These are phyloP conservation scores for Pulveroboletus sp. DNA, from an alignment of 768 basidiomycete species.

Conservation along the genomic window DNA sequence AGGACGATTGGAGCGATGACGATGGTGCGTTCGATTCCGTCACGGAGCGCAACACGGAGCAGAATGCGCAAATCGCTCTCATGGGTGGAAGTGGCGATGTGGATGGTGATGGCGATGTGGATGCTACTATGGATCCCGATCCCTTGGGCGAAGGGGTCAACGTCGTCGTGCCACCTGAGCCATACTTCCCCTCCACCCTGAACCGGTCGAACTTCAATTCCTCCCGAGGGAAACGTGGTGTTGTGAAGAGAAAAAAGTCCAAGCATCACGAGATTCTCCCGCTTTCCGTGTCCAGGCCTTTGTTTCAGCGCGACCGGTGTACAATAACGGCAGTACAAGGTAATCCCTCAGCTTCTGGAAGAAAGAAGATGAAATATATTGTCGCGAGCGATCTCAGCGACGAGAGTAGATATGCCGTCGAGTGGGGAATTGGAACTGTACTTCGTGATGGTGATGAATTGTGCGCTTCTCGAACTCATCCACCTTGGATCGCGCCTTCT, in stretches of 20 bases:
- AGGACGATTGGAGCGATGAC: slow-evolving; percentile 58
- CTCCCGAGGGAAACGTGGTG: slow-evolving; percentile 29
- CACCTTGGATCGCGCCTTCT: background rate
- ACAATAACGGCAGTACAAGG: slow-evolving; percentile 89
- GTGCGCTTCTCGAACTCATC: slow-evolving; percentile 31
- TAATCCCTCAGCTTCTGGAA: slow-evolving; percentile 58
- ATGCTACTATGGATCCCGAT: slow-evolving; percentile 60
- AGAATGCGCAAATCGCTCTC: slow-evolving; percentile 57
- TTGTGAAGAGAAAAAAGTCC: slow-evolving; percentile 55
- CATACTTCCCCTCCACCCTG: slow-evolving; percentile 74
- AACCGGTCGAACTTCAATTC: slow-evolving; percentile 47
- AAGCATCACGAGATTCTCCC: slow-evolving; percentile 61
- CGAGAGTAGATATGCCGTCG: slow-evolving; percentile 90
- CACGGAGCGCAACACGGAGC: slow-evolving; percentile 86
- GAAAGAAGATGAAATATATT: slow-evolving; percentile 66
- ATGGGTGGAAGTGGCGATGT: slow-evolving; percentile 19
- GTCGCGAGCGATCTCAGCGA: slow-evolving; percentile 94
- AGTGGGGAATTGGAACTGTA: slow-evolving; percentile 98
- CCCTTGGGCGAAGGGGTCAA: slow-evolving; percentile 91
- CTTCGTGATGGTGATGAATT: slow-evolving; percentile 91
- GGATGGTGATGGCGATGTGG: slow-evolving; percentile 48
- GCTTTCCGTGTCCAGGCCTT: slow-evolving; percentile 66
- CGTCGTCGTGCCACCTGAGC: slow-evolving; percentile 78
- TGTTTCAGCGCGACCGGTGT: slow-evolving; percentile 89
- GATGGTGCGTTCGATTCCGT: slow-evolving; percentile 63